phyloP scores from a whole-genome alignment of 495 filamentous ascomycete species.

The Platismatia glauca region DNA sequence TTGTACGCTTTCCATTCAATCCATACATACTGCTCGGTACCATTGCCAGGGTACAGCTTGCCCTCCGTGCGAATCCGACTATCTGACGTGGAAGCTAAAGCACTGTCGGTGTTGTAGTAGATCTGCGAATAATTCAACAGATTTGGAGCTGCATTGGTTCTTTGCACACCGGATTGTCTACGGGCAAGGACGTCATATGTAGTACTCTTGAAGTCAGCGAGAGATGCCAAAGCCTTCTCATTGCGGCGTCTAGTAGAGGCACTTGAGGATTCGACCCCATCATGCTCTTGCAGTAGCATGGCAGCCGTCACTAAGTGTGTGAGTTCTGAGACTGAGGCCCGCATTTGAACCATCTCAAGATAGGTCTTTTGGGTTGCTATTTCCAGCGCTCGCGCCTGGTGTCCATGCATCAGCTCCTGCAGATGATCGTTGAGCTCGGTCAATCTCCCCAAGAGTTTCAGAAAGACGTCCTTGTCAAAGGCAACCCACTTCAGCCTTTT shows the following conservation, averaged over 20 bases:
- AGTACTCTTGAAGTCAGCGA: constrained; percentile 9
- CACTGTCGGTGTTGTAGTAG: background rate
- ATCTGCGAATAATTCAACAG: constrained; percentile 8
- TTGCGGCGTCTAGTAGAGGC: constrained; percentile 1
- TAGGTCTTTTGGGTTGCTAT: background rate
- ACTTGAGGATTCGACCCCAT: background rate
- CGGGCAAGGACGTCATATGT: background rate
- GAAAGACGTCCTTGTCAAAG: constrained; percentile 18
- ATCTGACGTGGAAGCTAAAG: background rate
- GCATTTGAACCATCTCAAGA: constrained; percentile 8
- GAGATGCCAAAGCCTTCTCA: constrained; percentile 5
- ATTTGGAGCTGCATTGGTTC: background rate
- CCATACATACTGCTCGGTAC: constrained; percentile 9
- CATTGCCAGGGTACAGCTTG: constrained; percentile 3
- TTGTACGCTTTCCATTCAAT: constrained; percentile 20
- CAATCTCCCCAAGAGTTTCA: constrained; percentile 12
- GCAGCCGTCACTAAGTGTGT: constrained; percentile 6
- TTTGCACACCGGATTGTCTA: background rate
- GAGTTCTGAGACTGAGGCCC: constrained; percentile 4
- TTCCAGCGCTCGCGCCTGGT: constrained; percentile 12
- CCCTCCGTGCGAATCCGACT: background rate
- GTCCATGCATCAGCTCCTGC: constrained; percentile 13
- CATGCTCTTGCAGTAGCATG: constrained; percentile 7
- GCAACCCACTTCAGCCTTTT: constrained; percentile 20
- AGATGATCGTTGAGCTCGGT: constrained; percentile 17